Conservation (phyloP, 78 protist genomes). For the Diacronema lutheri region DNA sequence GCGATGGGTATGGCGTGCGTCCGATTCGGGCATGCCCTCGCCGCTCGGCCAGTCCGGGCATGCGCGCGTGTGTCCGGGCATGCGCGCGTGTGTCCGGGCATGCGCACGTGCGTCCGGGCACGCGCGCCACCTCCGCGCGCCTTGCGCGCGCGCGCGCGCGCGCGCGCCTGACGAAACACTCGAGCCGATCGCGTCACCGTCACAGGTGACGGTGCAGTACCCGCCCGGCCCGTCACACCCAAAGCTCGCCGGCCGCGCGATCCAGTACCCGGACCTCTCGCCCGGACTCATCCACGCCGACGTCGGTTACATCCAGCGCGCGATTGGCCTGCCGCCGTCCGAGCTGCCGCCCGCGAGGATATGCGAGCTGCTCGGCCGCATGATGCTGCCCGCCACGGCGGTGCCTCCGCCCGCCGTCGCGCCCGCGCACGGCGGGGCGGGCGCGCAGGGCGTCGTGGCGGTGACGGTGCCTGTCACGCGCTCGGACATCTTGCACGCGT, state of each 20-base stretch:
- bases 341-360: neutral
- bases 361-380: neutral
- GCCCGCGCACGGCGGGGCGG: too few relatives aligned
- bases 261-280: constrained; percentile 2
- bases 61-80: too few relatives aligned
- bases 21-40: too few relatives aligned
- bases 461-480: constrained; percentile 74
- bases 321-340: neutral
- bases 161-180: too few relatives aligned
- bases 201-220: neutral
- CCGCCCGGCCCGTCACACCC: neutral
- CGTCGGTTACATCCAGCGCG: constrained; percentile 39
- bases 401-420: too few relatives aligned
- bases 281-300: neutral
- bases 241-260: neutral
- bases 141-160: too few relatives aligned
- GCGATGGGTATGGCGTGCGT: too few relatives aligned
- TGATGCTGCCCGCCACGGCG: neutral
- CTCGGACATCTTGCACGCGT: constrained; percentile 91
- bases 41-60: too few relatives aligned
- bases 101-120: too few relatives aligned
- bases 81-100: too few relatives aligned
- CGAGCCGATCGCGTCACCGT: too few relatives aligned
- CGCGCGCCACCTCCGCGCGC: too few relatives aligned
- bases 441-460: neutral